Base-by-base conservation (phyloP, 768 basidiomycete genomes). In the Lenzites betulinus region DNA sequence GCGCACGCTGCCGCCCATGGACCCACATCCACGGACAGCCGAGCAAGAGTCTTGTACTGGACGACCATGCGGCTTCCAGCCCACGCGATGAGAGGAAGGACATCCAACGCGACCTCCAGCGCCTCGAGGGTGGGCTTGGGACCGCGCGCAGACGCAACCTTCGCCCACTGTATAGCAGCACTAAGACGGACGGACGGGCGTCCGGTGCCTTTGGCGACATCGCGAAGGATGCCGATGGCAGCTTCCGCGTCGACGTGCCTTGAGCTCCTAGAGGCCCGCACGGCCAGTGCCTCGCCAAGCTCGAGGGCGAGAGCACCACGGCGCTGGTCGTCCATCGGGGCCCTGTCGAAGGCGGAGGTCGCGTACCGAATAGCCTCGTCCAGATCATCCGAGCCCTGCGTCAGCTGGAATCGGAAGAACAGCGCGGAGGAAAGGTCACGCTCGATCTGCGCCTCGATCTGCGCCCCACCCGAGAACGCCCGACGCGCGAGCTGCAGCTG, bases 31-130 rank as follows among this genome's bases (percentile, higher is more conserved):
- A 20, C 54, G 7, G 42, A 41, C 3, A 43, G 43, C 54, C 41
- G 15, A 11, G 28, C 42, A 8, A 54, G 54, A 5, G 41, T 42
- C 28, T 26, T 44, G 22, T 54, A 54, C 43, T 54, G 54, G 42
- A 46, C n/a, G 28, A 36, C 42, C 42, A 54, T 54, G 39, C 54
- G 54, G 43, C 35, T 54, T 12, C 54, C 54, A 7, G 54, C 54
- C 54, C 54, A 54, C 0, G 33, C 54, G 42, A 54, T 26, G 13
- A 46, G n/a, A 2, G 54, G 54, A 18, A 44, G 18, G 7, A 54
- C n/a, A 30, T 54, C 54, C 18, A 54, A 9, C n/a, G 54, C 54
- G 30, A 44, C 54, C n/a, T 46, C 30, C 9, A 54, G 43, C 11
- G 54, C 54, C 2, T 46, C 54, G 43, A 54, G 54, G 5, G 43